Base-by-base conservation (phyloP, 1,139 yeast genomes). In the Suhomyces ambrosiae region DNA sequence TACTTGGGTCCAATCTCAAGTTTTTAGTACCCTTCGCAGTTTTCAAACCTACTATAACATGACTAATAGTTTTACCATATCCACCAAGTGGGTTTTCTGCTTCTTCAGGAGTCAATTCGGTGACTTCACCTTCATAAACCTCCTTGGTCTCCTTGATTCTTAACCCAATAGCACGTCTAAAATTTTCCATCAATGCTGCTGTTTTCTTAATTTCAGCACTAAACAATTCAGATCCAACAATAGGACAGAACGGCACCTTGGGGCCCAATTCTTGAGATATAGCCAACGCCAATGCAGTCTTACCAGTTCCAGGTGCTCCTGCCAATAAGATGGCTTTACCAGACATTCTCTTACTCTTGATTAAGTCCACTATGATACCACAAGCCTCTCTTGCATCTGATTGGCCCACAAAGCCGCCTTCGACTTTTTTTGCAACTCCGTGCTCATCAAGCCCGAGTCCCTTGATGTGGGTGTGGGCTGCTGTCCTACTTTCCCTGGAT, bases 131-230 rank as follows among this genome's bases (percentile, higher is more conserved):
- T 65, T 92, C 99, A 55, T 92, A 94, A 10, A 94, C 97, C 60
- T 92, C 99, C 63, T 92, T 94, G 6, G 96, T 89, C 63, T 92
- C 99, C 58, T 90, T 90, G 56, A 92, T 90, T 66, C 98, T 79
- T 46, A 92, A 74, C 2, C 98, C 97, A 60, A 92, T 92, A 11
- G 98, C 96, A 52, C 95, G 79, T 68, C 99, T 80, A 64, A 94
- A 92, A 61, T 92, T 90, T 61, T 92, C 98, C 98, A 92, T 92
- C 51, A 92, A 70, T 0, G 95, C 92, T 54, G 94, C 96, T 0
- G 98, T 94, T 68, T 94, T 94, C 65, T 92, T 92, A 37, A 94
- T 96, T 62, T 92, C 99, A 4, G 96, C 96, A n/a, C 96, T 86
- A 61, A 83, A 92, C 48, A 92, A 71, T 62, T 92, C 98, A 38